Percentiles rank a stretch among this genome's conserved stretches.
Conservation (phyloP, 768 basidiomycete genomes). For the Leccinum truebloodii region DNA sequence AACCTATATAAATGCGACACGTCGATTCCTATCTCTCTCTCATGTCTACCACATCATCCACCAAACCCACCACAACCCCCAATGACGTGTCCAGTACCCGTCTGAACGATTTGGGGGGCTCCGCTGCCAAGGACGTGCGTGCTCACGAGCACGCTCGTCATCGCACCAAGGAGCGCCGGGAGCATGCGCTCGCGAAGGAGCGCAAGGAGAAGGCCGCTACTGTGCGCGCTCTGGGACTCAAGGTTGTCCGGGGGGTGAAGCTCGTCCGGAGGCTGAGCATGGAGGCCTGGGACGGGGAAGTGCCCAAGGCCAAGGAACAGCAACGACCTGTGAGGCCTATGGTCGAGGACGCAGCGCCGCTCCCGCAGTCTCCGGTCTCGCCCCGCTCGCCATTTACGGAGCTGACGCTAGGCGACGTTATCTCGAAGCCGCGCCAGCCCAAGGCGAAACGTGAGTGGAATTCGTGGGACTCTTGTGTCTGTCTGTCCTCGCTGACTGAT, state of each 20-base stretch:
- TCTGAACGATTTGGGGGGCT: conserved; percentile 16
- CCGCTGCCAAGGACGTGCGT: conserved; percentile 30
- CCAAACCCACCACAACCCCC: conserved; percentile 19
- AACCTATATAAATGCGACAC: conserved; percentile 34
- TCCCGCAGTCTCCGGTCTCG: not conserved
- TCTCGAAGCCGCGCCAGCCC: conserved; percentile 24
- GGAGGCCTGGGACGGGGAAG: conserved; percentile 33
- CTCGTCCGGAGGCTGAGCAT: conserved; percentile 27
- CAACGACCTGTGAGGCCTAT: not conserved
- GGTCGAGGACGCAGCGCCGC: not conserved
- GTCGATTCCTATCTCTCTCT: conserved; percentile 9
- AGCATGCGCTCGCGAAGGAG: conserved; percentile 31
- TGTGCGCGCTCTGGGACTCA: conserved; percentile 21
- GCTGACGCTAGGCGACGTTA: conserved; percentile 30
- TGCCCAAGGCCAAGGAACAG: conserved; percentile 4
- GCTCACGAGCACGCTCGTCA: conserved; percentile 37
- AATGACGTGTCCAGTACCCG: conserved; percentile 22
- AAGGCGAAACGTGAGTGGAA: conserved; percentile 28
- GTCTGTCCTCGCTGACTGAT: not conserved
- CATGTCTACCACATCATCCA: conserved; percentile 34
- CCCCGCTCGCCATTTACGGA: conserved; percentile 14
- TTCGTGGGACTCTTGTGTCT: not conserved
- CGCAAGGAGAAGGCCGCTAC: conserved; percentile 32
- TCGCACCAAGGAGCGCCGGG: conserved; percentile 33
- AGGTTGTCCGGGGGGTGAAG: conserved; percentile 15